Evolutionary conservation across 768 basidiomycete species (phyloP).

Genomic region (Cubamyces lactineus): DNA sequence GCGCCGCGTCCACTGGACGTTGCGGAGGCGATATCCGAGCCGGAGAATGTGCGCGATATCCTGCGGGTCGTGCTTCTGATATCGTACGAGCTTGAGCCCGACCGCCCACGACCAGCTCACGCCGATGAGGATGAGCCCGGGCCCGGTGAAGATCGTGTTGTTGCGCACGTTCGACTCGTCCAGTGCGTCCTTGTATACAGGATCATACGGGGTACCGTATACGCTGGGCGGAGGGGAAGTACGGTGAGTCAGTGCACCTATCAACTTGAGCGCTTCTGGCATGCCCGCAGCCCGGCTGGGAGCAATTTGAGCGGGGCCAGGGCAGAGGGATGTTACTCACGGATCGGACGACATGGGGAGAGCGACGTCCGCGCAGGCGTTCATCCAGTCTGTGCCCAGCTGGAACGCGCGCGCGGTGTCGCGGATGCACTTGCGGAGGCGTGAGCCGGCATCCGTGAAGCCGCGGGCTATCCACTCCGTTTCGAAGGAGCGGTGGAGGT

Average conservation of each 20-base stretch:
- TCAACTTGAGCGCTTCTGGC: background rate
- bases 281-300: background rate
- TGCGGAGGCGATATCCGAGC: conserved; percentile 56
- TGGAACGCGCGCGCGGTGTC: conserved; percentile 53
- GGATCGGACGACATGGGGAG: conserved; percentile 55
- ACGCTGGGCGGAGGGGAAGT: conserved; percentile 18
- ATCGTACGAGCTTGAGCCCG: conserved; percentile 72
- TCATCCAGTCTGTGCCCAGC: conserved; percentile 77
- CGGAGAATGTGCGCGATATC: conserved; percentile 73
- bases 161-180: conserved; percentile 52
- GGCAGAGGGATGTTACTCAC: conserved; percentile 49
- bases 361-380: conserved; percentile 71
- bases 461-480: conserved; percentile 55
- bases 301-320: background rate
- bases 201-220: conserved; percentile 48
- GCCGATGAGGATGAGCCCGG: conserved; percentile 57
- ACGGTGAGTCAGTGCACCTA: conserved; percentile 1
- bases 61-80: conserved; percentile 59
- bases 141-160: conserved; percentile 61
- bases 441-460: conserved; percentile 52
- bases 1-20: conserved; percentile 56
- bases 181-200: conserved; percentile 58
- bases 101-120: conserved; percentile 76
- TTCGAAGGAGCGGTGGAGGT: conserved; percentile 63
- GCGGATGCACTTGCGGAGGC: conserved; percentile 59